Evolutionary conservation across 129 eudicot genomes (phyloP).

Genomic region (Logfia minima): DNA sequence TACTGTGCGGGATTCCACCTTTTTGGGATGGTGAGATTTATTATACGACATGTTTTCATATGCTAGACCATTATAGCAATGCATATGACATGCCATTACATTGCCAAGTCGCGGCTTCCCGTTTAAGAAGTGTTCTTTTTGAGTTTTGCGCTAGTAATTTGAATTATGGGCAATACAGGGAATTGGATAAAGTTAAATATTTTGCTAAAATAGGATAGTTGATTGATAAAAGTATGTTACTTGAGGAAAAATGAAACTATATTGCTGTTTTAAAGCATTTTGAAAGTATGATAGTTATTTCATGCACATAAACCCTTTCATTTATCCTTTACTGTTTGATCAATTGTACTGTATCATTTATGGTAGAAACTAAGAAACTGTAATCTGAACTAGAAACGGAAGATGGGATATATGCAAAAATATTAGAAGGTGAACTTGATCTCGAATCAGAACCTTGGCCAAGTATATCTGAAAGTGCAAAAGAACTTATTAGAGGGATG

Average conservation of each 20-base stretch:
- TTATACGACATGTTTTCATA: conserved; percentile 1
- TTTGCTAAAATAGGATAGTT: background rate
- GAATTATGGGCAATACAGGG: background rate
- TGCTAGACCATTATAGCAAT: background rate
- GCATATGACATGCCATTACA: background rate
- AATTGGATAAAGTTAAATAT: background rate
- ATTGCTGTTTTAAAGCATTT: background rate
- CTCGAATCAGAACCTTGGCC: conserved; percentile 96
- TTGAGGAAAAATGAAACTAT: background rate
- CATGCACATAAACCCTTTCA: background rate
- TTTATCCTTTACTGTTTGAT: background rate
- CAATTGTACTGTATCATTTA: background rate
- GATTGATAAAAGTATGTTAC: background rate
- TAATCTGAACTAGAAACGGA: conserved; percentile 64
- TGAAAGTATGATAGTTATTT: background rate
- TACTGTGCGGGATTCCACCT: conserved; percentile 87
- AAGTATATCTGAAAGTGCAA: conserved; percentile 77
- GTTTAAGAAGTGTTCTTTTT: too few relatives aligned
- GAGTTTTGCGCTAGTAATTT: too few relatives aligned
- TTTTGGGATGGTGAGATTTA: conserved; percentile 86
- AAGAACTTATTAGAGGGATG: conserved; percentile 83
- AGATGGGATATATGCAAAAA: conserved; percentile 84
- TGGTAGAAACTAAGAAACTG: conserved; percentile 3
- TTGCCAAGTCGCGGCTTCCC: too few relatives aligned
- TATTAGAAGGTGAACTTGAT: conserved; percentile 80